phyloP scores from a whole-genome alignment of 1,284 basidiomycete genomes.

The Leccinum pallidistipes region DNA sequence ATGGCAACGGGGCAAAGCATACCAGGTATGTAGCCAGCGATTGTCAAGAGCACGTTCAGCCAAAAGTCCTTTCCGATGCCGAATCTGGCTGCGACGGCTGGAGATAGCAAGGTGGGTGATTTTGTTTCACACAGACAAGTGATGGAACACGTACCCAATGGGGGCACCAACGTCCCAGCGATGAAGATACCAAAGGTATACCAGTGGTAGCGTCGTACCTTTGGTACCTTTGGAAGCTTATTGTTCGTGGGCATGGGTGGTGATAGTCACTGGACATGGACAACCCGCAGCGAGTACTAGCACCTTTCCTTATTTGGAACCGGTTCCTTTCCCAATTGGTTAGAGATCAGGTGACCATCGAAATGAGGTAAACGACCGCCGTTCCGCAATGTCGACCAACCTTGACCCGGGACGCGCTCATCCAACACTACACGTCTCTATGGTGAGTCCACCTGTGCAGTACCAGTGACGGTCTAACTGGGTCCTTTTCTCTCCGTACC shows the following conservation, averaged over 20 bases:
- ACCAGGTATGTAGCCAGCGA: conserved; percentile 92
- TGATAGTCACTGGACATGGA: conserved; percentile 16
- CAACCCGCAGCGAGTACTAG: conserved; percentile 1
- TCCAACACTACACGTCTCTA: conserved; percentile 14
- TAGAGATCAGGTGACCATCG: conserved; percentile 27
- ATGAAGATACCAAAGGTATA: conserved; percentile 84
- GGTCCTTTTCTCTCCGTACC: not conserved
- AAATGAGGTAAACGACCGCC: conserved; percentile 34
- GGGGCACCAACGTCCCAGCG: conserved; percentile 81
- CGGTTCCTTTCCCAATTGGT: conserved; percentile 9
- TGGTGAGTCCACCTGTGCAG: conserved; percentile 17
- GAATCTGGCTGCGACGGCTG: conserved; percentile 93
- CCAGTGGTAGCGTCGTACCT: conserved; percentile 76
- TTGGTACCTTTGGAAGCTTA: conserved; percentile 61
- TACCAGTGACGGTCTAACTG: not conserved
- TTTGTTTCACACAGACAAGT: not conserved
- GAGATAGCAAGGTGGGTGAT: conserved; percentile 5
- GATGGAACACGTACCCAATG: conserved; percentile 65
- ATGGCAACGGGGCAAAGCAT: conserved; percentile 19
- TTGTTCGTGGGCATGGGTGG: conserved; percentile 38
- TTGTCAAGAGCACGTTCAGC: conserved; percentile 86
- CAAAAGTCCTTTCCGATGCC: conserved; percentile 93
- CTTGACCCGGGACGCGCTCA: conserved; percentile 25
- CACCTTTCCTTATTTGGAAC: conserved; percentile 12
- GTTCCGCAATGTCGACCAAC: conserved; percentile 10